Evolutionary conservation across 805 yeast genomes (phyloP).

Genomic region (Lachancea thermotolerans): DNA sequence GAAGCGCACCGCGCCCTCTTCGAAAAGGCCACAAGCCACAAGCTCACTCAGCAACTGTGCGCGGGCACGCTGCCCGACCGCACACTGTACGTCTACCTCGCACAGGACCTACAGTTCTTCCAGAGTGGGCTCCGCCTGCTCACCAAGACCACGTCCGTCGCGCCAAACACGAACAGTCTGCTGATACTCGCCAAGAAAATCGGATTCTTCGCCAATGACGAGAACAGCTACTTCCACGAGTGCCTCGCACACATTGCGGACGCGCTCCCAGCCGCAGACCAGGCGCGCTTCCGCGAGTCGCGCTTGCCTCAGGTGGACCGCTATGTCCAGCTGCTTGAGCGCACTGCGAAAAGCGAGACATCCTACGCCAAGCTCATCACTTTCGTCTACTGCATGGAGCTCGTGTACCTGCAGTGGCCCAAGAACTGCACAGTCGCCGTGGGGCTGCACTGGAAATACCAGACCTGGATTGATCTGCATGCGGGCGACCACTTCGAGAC

Average conservation of each 20-base stretch:
- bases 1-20: constrained; percentile 21
- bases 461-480: constrained; percentile 48
- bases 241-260: constrained; percentile 24
- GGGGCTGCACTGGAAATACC: constrained; percentile 38
- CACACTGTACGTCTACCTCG: constrained; percentile 38
- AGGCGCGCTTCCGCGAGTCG: constrained; percentile 11
- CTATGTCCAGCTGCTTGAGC: constrained; percentile 34
- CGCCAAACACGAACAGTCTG: constrained; percentile 36
- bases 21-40: constrained; percentile 33
- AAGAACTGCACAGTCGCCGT: constrained; percentile 29
- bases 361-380: constrained; percentile 37
- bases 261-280: constrained; percentile 11
- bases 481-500: constrained; percentile 41
- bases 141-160: constrained; percentile 39
- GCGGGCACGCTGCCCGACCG: constrained; percentile 39
- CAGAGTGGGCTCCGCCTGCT: constrained; percentile 37
- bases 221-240: constrained; percentile 41
- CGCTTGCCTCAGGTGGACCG: constrained; percentile 33
- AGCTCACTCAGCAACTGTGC: constrained; percentile 40
- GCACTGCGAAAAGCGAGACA: constrained; percentile 23
- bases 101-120: constrained; percentile 45
- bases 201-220: constrained; percentile 44
- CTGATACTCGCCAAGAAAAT: constrained; percentile 42
- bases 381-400: constrained; percentile 41
- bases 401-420: constrained; percentile 49